Conservation (phyloP, 306 rosid species). For the Dryas drummondii region DNA sequence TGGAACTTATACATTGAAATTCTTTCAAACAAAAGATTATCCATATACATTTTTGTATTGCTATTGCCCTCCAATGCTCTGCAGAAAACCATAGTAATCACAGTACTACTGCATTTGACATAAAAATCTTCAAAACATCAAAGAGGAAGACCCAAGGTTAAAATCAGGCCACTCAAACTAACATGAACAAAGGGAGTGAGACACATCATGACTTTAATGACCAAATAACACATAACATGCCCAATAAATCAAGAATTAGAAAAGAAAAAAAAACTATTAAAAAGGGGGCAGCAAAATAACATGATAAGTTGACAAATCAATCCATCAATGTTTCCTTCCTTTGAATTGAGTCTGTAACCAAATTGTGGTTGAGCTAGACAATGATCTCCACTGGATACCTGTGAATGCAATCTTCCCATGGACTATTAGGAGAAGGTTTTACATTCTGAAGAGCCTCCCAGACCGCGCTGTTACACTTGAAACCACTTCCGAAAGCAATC, state of each 20-base stretch:
- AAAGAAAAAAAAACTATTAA: not conserved
- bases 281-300: not conserved
- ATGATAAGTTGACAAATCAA: slow-evolving; percentile 2
- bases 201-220: not conserved
- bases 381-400: slow-evolving; percentile 50
- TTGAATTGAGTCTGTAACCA: slow-evolving; percentile 3
- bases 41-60: not conserved
- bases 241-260: not conserved
- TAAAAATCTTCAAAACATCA: not conserved
- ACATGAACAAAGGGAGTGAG: not conserved
- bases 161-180: not conserved
- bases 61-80: not conserved
- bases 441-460: slow-evolving; percentile 67
- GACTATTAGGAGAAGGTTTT: slow-evolving; percentile 44
- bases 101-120: not conserved
- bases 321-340: not conserved
- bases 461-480: slow-evolving; percentile 72
- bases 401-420: slow-evolving; percentile 71
- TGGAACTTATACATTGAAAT: not conserved
- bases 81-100: not conserved
- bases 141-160: not conserved
- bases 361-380: slow-evolving; percentile 11
- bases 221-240: slow-evolving; percentile 9
- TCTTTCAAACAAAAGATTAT: not conserved
- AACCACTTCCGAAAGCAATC: slow-evolving; percentile 69